Percentiles rank a stretch among this genome's conserved stretches.
These are phyloP conservation scores for Nepenthes alata DNA, from an alignment of 179 eudicot genomes.

Conservation along the genomic window DNA sequence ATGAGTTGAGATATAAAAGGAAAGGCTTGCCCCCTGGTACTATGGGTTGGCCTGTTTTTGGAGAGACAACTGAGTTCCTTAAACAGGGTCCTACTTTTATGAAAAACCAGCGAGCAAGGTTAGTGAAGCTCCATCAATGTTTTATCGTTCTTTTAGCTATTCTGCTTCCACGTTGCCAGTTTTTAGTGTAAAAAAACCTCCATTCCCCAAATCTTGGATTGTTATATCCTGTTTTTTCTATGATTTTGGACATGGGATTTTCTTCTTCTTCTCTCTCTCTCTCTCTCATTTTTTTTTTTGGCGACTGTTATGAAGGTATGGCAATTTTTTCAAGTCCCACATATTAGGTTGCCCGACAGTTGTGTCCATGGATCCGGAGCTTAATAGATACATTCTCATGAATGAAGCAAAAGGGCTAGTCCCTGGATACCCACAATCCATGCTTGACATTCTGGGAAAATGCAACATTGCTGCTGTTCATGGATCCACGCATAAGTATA, in stretches of 20 bases:
- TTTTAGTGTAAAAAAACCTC: not conserved
- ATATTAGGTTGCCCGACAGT: constrained; percentile 91
- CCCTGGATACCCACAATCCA: constrained; percentile 95
- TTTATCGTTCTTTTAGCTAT: not conserved
- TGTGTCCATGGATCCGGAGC: constrained; percentile 89
- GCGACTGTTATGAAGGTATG: constrained; percentile 36
- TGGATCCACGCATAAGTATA: constrained; percentile 85
- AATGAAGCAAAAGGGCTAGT: constrained; percentile 83
- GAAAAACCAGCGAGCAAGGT: constrained; percentile 90
- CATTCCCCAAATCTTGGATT: too few species aligned
- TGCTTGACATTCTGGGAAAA: constrained; percentile 86
- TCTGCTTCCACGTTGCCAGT: not conserved
- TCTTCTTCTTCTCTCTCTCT: too few species aligned
- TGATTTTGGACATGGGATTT: too few species aligned
- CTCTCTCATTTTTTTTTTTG: too few species aligned
- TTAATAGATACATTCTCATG: constrained; percentile 68
- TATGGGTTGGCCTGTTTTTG: constrained; percentile 99
- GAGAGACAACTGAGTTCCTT: constrained; percentile 92
- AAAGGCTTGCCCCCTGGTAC: constrained; percentile 91
- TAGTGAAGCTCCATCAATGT: not conserved
- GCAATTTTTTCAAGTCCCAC: constrained; percentile 90
- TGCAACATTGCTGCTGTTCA: constrained; percentile 94
- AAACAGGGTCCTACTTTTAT: constrained; percentile 90
- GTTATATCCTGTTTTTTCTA: too few species aligned
- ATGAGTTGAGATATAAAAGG: constrained; percentile 64